A percentile compares a stretch with the other conserved stretches of the same genome.
These are phyloP conservation scores for Magnusiomyces paraingens DNA, from an alignment of 1,139 yeast species.

Conservation along the genomic window DNA sequence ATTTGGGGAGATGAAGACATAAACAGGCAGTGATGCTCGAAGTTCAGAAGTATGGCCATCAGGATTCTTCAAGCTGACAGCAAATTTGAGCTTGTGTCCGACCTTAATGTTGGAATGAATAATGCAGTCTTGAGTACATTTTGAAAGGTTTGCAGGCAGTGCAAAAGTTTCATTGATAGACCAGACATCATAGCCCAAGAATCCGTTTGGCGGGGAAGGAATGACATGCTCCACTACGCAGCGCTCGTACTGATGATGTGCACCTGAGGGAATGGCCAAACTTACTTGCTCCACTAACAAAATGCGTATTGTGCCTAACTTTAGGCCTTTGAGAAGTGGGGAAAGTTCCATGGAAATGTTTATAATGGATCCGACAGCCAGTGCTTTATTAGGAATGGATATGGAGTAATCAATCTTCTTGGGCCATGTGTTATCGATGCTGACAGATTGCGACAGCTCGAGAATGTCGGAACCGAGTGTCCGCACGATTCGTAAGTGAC, in stretches of 20 bases:
- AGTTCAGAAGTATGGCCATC: conserved; percentile 75
- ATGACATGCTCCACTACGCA: conserved; percentile 41
- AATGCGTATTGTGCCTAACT: conserved; percentile 63
- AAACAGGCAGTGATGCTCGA: conserved; percentile 66
- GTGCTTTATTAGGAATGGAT: conserved; percentile 80
- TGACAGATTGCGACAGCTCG: conserved; percentile 85
- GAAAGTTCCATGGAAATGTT: conserved; percentile 66
- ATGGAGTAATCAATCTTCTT: conserved; percentile 84
- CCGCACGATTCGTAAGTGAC: conserved; percentile 75
- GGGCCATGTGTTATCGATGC: conserved; percentile 97
- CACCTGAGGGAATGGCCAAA: conserved; percentile 50
- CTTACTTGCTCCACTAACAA: conserved; percentile 62
- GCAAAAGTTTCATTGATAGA: conserved; percentile 53
- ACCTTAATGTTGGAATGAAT: conserved; percentile 51
- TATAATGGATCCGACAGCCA: conserved; percentile 78
- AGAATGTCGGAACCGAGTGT: conserved; percentile 83
- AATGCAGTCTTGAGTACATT: conserved; percentile 81
- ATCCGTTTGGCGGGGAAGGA: conserved; percentile 38
- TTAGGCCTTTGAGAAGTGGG: conserved; percentile 76
- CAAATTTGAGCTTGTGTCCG: conserved; percentile 62
- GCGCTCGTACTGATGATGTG: conserved; percentile 48
- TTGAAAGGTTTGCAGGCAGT: conserved; percentile 65
- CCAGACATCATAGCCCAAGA: conserved; percentile 64
- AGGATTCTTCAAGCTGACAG: conserved; percentile 58
- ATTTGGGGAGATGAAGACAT: conserved; percentile 71